Evolutionary conservation across 2,329 filamentous ascomycete species (phyloP), one percentile per base, ranked within the genome.

Genomic region (Xylaria sp.): DNA sequence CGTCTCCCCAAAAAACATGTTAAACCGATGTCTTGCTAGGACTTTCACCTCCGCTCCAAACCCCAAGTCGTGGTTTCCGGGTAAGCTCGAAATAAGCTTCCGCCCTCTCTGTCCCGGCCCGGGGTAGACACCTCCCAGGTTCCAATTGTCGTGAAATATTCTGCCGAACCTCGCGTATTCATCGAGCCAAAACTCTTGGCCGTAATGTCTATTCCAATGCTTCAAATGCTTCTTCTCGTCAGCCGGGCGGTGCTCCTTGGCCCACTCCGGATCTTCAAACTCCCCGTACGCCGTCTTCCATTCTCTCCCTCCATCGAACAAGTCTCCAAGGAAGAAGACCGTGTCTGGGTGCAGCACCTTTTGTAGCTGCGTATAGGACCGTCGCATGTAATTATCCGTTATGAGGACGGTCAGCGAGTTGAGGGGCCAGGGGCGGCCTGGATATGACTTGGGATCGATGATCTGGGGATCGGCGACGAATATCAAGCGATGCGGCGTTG

Each of bases 291-390:
- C 76, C 11, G 92, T 93, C 62, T 87, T 89, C 94, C 94, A 99
- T 76, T 99, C 94, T 62, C 94, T 84, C 7, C 94, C 94, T 3
- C 94, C 94, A 68, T 99, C 94, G 66, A 99, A 97, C 1, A 99
- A 77, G 69, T 99, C 94, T 7, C 94, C 94, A 0, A 99, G 78
- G 68, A 99, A 97, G 68, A 97, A 84, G 1, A 96, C 78, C 16
- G 90, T 92, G 69, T 97, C 91, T 0, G 94, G 94, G n/a, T 84
- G 83, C 13, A 97, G 78, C 17, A 84, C 76, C 17, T 81, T 76
- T 66, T 96, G 91, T 53, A 97, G 81, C 48, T 87, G 82, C n/a
- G 79, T 82, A 70, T 95, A 97, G 7, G 89, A 87, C 39, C 92
- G 86, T 39, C 87, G 86, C 60, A 99, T 83, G 73, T 97, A 99